These are phyloP conservation scores for Pythium dissimile DNA, from an alignment of 352 stramenopile genomes.

Conservation along the genomic window DNA sequence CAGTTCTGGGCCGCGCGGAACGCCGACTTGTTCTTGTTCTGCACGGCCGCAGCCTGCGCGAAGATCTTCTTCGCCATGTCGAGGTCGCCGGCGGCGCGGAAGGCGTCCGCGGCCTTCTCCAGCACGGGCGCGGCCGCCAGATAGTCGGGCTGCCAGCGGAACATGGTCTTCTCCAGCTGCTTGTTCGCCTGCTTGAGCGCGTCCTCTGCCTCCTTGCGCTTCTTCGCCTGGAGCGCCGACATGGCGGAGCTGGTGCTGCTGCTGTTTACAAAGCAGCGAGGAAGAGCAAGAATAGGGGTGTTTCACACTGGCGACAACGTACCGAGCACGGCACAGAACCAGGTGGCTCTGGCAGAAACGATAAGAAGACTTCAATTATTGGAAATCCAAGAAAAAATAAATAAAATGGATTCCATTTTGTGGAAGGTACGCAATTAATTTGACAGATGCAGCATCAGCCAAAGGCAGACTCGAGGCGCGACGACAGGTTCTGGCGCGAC, in stretches of 20 bases:
- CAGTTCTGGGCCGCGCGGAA: constrained; percentile 73
- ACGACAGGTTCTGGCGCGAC: constrained; percentile 19
- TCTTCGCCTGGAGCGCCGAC: constrained; percentile 28
- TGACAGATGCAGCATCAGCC: constrained; percentile 7
- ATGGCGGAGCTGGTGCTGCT: constrained; percentile 1
- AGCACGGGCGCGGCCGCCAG: constrained; percentile 60
- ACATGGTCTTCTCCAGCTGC: constrained; percentile 47
- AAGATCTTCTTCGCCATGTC: constrained; percentile 61
- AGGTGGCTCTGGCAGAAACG: neutral
- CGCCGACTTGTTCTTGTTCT: constrained; percentile 67
- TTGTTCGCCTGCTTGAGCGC: constrained; percentile 29
- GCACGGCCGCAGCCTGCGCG: constrained; percentile 48
- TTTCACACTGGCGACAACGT: no score
- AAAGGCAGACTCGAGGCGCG: constrained; percentile 21
- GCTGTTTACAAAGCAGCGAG: neutral
- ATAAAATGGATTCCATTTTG: constrained; percentile 1
- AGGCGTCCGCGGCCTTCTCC: constrained; percentile 73
- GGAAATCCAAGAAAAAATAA: neutral
- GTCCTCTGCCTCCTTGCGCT: constrained; percentile 30
- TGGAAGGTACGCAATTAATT: neutral
- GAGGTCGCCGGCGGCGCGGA: constrained; percentile 56
- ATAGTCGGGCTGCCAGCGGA: constrained; percentile 70
- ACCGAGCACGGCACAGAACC: no score
- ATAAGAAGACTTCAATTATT: constrained; percentile 7
- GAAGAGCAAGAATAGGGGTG: no score